phyloP scores from a whole-genome alignment of 768 basidiomycete genomes.

The Tubosaeta sp. region DNA sequence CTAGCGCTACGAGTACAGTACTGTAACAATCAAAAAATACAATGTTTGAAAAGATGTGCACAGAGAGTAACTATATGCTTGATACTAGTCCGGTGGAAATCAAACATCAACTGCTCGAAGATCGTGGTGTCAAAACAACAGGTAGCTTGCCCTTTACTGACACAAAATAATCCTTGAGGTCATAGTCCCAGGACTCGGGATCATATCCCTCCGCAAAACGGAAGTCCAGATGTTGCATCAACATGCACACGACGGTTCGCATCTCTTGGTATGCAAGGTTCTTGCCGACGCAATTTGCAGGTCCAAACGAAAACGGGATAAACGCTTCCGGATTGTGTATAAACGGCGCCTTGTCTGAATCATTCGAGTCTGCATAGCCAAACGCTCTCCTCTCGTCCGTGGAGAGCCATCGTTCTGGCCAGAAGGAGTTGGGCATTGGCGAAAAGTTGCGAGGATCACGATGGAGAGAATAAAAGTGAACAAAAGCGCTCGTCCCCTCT shows the following conservation, averaged over 20 bases:
- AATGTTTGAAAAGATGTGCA: slow-evolving; percentile 8
- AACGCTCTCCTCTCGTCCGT: slow-evolving; percentile 23
- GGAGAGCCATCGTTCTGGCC: slow-evolving; percentile 43
- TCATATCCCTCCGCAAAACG: slow-evolving; percentile 37
- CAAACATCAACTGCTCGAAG: slow-evolving; percentile 13
- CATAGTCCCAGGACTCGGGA: slow-evolving; percentile 29
- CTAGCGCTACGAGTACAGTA: slow-evolving; percentile 14
- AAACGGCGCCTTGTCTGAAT: slow-evolving; percentile 26
- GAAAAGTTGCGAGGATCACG: slow-evolving; percentile 46
- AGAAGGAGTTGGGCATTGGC: slow-evolving; percentile 40
- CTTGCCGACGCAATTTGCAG: slow-evolving; percentile 43
- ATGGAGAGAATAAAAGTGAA: slow-evolving; percentile 42
- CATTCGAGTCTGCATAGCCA: slow-evolving; percentile 22
- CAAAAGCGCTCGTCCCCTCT: slow-evolving; percentile 40
- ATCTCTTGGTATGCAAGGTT: slow-evolving; percentile 42
- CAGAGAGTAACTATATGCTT: slow-evolving; percentile 23
- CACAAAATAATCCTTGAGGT: slow-evolving; percentile 38
- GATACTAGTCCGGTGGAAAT: slow-evolving; percentile 22
- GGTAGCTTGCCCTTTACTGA: slow-evolving; percentile 32
- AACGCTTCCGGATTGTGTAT: slow-evolving; percentile 36
- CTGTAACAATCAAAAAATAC: slow-evolving; percentile 7
- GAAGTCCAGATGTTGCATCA: slow-evolving; percentile 41
- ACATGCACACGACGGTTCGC: slow-evolving; percentile 33
- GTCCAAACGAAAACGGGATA: slow-evolving; percentile 44
- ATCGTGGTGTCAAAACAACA: slow-evolving; percentile 34